A percentile compares a stretch with the other conserved stretches of the same genome.
phyloP scores from a whole-genome alignment of 1,139 yeast species.

The Sugiyamaella xylanicola region DNA sequence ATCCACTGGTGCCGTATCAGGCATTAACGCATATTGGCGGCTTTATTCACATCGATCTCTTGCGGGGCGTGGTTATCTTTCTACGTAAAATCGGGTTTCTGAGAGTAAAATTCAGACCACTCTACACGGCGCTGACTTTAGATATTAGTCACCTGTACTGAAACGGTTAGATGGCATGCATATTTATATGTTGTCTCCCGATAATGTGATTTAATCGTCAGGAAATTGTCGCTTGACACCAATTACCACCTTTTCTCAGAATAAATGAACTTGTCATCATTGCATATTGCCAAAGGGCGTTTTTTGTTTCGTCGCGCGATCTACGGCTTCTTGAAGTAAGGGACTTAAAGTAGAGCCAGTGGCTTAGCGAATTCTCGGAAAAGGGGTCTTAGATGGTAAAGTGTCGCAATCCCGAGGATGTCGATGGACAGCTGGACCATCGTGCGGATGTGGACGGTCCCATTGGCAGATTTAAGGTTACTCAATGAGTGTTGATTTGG shows the following conservation, averaged over 20 bases:
- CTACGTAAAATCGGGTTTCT: not conserved
- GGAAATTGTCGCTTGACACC: too few species aligned
- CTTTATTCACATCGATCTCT: not conserved
- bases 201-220: not conserved
- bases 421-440: too few species aligned
- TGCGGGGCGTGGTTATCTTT: slow-evolving; percentile 6
- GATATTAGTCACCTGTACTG: slow-evolving; percentile 10
- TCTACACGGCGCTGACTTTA: not conserved
- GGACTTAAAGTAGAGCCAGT: too few species aligned
- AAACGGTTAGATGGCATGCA: not conserved
- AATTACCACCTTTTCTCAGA: too few species aligned
- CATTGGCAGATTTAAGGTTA: too few species aligned
- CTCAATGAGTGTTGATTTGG: too few species aligned
- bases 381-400: too few species aligned
- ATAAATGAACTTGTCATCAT: slow-evolving; percentile 6
- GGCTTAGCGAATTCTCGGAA: too few species aligned
- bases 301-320: not conserved
- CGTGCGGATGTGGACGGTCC: too few species aligned
- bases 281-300: not conserved
- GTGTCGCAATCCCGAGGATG: too few species aligned
- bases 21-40: not conserved
- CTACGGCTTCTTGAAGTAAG: too few species aligned
- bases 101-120: slow-evolving; percentile 7
- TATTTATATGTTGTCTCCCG: not conserved
- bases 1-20: slow-evolving; percentile 6